Percentiles rank a stretch among this genome's conserved stretches.
These are phyloP conservation scores for Epichloe sp. DNA, from an alignment of 2,329 filamentous ascomycete genomes.

Conservation along the genomic window DNA sequence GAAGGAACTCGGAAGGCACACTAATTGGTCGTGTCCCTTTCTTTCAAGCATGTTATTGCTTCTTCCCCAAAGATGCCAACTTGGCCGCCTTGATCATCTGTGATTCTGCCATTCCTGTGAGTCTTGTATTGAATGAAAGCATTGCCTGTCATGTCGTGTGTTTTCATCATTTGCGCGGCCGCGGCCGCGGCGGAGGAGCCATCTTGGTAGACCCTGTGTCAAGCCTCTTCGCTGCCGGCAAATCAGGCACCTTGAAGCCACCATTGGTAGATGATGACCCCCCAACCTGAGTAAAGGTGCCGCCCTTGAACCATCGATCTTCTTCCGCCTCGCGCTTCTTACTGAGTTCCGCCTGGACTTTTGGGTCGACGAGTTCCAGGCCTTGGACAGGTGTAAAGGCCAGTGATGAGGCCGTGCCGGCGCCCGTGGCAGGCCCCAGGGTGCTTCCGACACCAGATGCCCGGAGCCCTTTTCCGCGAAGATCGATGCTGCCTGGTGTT, in stretches of 20 bases:
- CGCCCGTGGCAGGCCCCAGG: conserved; percentile 49
- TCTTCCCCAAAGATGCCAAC: no score
- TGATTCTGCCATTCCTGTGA: not conserved
- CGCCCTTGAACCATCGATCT: conserved; percentile 92
- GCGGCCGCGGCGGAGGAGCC: conserved; percentile 21
- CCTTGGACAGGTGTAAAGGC: conserved; percentile 93
- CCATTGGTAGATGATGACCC: conserved; percentile 34
- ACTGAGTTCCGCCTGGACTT: conserved; percentile 73
- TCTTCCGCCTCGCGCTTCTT: conserved; percentile 89
- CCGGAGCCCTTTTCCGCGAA: conserved; percentile 68
- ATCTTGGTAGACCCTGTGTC: conserved; percentile 23
- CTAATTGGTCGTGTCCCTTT: no score
- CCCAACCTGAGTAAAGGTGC: conserved; percentile 86
- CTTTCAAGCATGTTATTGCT: no score
- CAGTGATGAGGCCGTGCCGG: conserved; percentile 73
- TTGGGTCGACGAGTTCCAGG: conserved; percentile 88
- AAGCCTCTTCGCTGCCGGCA: conserved; percentile 62
- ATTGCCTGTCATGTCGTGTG: not conserved
- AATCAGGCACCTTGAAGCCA: conserved; percentile 70
- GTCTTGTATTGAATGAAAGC: not conserved
- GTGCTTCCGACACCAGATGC: conserved; percentile 69
- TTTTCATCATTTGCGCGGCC: not conserved
- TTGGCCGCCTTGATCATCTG: not conserved
- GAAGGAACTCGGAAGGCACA: no score
- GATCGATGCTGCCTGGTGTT: conserved; percentile 45